phyloP scores from a whole-genome alignment of 192 early-diverging fungal genomes.

The Thoreauomyces humboldtii region DNA sequence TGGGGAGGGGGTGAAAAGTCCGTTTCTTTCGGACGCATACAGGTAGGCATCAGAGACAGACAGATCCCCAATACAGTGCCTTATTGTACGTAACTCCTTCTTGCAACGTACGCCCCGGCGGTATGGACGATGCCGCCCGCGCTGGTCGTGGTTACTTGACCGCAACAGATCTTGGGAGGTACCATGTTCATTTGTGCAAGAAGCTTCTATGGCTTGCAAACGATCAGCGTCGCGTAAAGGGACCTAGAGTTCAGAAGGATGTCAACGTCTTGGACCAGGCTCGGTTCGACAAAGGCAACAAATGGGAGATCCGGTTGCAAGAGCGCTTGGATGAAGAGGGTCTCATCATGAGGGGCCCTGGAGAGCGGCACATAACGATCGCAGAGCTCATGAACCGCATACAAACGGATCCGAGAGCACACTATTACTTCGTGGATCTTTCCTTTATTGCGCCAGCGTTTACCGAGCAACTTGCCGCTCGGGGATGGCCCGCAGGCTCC shows the following conservation, averaged over 20 bases:
- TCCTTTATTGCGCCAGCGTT: constrained; percentile 17
- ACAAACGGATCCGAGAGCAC: constrained; percentile 5
- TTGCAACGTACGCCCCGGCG: too few relatives aligned
- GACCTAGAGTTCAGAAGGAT: neutral
- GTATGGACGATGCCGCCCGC: too few relatives aligned
- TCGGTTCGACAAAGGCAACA: constrained; percentile 24
- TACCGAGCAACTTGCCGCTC: neutral
- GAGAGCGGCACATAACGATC: neutral
- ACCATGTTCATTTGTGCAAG: constrained; percentile 11
- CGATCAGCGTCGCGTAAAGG: neutral
- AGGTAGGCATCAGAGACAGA: too few relatives aligned
- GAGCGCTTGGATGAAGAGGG: constrained; percentile 4
- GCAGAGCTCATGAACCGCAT: constrained; percentile 11
- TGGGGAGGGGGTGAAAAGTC: too few relatives aligned
- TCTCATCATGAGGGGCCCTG: constrained; percentile 7
- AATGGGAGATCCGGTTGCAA: constrained; percentile 31
- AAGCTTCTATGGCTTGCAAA: constrained; percentile 11
- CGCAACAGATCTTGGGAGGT: constrained; percentile 14
- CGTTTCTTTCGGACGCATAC: too few relatives aligned
- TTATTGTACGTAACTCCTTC: too few relatives aligned
- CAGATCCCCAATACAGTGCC: too few relatives aligned
- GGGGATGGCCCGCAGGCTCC: neutral
- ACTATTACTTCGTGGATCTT: constrained; percentile 20
- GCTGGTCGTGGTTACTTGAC: constrained; percentile 10
- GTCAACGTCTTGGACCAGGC: neutral